phyloP scores from a whole-genome alignment of 2,329 filamentous ascomycete genomes.

The Rachicladosporium sp. region DNA sequence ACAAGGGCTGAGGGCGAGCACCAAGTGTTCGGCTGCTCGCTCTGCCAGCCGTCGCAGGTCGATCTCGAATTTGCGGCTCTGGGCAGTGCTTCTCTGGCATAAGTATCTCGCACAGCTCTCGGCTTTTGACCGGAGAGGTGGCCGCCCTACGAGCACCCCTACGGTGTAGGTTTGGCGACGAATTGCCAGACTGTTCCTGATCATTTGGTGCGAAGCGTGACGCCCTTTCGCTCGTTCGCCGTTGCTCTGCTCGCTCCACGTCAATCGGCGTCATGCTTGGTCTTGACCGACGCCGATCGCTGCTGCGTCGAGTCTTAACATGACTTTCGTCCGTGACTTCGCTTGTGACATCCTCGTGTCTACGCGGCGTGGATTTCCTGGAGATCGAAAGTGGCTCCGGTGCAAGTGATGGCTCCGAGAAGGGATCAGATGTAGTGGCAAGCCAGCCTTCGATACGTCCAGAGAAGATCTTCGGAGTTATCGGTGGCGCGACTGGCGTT shows the following conservation, averaged over 20 bases:
- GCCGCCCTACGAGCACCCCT: constrained; percentile 24
- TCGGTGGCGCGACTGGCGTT: constrained; percentile 19
- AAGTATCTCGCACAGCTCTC: neutral
- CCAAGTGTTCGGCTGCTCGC: constrained; percentile 16
- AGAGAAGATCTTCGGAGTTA: constrained; percentile 33
- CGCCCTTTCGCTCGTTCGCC: constrained; percentile 4
- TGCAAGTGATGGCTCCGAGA: constrained; percentile 23
- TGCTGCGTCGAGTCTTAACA: constrained; percentile 9
- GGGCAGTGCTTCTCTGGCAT: neutral
- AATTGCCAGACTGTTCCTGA: constrained; percentile 4
- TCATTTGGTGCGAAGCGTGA: neutral
- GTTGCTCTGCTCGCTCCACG: neutral
- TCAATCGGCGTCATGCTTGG: constrained; percentile 11
- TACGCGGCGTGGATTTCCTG: constrained; percentile 11
- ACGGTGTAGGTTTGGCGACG: constrained; percentile 22
- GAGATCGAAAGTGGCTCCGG: constrained; percentile 17
- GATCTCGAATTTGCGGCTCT: constrained; percentile 3
- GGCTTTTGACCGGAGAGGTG: constrained; percentile 29
- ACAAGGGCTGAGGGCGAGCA: constrained; percentile 21
- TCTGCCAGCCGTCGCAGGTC: constrained; percentile 19
- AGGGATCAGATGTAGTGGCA: constrained; percentile 26
- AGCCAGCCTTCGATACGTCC: constrained; percentile 52
- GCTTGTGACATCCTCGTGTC: constrained; percentile 4
- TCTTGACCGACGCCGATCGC: constrained; percentile 10
- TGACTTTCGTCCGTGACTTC: constrained; percentile 5